Base-by-base conservation (phyloP, 1,139 yeast genomes). In the Candida albicans region DNA sequence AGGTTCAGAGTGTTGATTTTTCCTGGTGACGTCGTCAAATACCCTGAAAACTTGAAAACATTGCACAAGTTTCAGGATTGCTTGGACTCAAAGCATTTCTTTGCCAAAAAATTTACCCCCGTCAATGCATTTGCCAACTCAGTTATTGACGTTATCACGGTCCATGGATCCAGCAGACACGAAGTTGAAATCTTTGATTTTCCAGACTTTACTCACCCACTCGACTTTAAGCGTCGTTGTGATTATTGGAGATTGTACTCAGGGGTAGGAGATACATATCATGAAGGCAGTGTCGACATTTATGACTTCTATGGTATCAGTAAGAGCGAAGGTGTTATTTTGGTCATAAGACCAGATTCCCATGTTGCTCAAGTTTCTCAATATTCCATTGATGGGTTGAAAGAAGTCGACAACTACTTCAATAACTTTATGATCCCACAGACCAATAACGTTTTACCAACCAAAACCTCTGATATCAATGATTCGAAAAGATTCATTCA, bases 271-370 rank as follows among this genome's bases (percentile, higher is more conserved):
- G 30, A 39, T 12, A 39, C 49, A 14, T 44, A 47, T 37, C 47
- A 47, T 28, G 49, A 46, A 37, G 46, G 46, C 12, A 33, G 35
- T 6, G 37, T 42, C 35, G 44, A 44, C 33, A 35, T 41, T 26
- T 63, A 63, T 45, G 51, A 48, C 15, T 49, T 52, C 44, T 64
- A 54, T 40, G 69, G 67, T 4, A 54, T 64, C 34, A 58, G 59
- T 39, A 52, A 56, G 12, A 41, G 53, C 22, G 48, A 45, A 8
- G 67, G 69, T 15, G 59, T 61, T 10, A 43, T 66, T 27, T 40
- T 63, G 22, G 61, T 66, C 26, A 48, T 62, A 13, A 52, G 71
- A 35, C 71, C 71, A n/a, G 71, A 66, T 52, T 67, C 68, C 2
- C 64, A 66, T 41, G 62, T 65, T 26, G 57, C 68, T 14, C 37